Evolutionary conservation across 352 stramenopile species (phyloP).

Genomic region (Pilasporangium apinafurcum): DNA sequence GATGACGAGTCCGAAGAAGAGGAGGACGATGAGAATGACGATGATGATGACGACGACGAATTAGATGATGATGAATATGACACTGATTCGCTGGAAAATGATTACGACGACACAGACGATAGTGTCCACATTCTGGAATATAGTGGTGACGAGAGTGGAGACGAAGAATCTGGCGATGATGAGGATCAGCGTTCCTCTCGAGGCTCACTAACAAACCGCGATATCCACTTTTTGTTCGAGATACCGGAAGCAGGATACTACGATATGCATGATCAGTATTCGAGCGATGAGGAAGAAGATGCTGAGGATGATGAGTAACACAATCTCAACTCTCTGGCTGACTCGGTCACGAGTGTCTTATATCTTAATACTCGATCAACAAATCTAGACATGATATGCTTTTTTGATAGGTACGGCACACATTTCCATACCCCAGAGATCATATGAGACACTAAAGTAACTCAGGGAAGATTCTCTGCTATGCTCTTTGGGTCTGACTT

Average conservation of each 20-base stretch:
- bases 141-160: conserved; percentile 9
- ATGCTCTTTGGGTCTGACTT: too few relatives aligned
- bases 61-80: conserved; percentile 40
- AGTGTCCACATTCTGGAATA: too few relatives aligned
- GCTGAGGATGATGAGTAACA: conserved; percentile 37
- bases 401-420: too few relatives aligned
- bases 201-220: conserved; percentile 27
- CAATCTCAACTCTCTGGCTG: too few relatives aligned
- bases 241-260: conserved; percentile 69
- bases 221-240: conserved; percentile 69
- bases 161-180: conserved; percentile 25
- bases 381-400: too few relatives aligned
- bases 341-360: too few relatives aligned
- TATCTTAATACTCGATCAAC: too few relatives aligned
- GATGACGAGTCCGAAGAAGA: conserved; percentile 72
- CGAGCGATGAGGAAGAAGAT: conserved; percentile 67
- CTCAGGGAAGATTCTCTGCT: too few relatives aligned
- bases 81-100: conserved; percentile 27
- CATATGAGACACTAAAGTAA: too few relatives aligned
- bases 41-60: conserved; percentile 39
- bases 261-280: conserved; percentile 69
- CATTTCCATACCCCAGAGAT: too few relatives aligned
- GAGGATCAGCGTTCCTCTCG: too few relatives aligned
- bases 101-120: conserved; percentile 28
- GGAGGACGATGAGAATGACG: conserved; percentile 27